These are phyloP conservation scores for Pythium insidiosum DNA, from an alignment of 352 stramenopile genomes.

Conservation along the genomic window DNA sequence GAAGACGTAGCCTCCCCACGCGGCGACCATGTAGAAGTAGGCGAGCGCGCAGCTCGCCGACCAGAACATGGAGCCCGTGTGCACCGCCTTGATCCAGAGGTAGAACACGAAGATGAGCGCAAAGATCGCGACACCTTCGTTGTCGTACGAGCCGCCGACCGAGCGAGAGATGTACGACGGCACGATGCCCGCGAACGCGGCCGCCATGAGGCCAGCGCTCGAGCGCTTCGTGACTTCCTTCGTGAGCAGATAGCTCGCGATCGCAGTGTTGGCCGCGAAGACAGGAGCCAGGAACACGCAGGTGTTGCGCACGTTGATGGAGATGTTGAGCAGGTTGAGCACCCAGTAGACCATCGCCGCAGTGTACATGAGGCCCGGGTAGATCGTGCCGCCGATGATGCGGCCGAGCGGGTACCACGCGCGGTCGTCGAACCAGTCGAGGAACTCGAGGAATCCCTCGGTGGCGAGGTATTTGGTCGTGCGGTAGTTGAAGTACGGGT, in stretches of 20 bases:
- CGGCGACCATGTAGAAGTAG: slow-evolving; percentile 96
- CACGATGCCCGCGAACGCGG: slow-evolving; percentile 92
- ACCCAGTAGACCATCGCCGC: slow-evolving; percentile 71
- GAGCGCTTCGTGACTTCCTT: slow-evolving; percentile 57
- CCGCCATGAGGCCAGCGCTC: slow-evolving; percentile 78
- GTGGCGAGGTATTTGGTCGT: slow-evolving; percentile 94
- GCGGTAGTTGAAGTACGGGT: slow-evolving; percentile 99
- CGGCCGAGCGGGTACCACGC: slow-evolving; percentile 92
- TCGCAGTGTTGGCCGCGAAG: slow-evolving; percentile 77
- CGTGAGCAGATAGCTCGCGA: slow-evolving; percentile 87
- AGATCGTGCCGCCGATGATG: slow-evolving; percentile 89
- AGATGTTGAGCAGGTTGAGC: slow-evolving; percentile 39
- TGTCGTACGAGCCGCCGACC: slow-evolving; percentile 97
- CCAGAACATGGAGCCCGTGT: slow-evolving; percentile 72
- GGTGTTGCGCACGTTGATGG: slow-evolving; percentile 77
- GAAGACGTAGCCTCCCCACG: slow-evolving; percentile 99
- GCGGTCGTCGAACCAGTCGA: slow-evolving; percentile 98
- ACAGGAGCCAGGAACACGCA: slow-evolving; percentile 88
- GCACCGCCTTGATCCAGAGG: slow-evolving; percentile 88
- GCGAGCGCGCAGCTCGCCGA: slow-evolving; percentile 55
- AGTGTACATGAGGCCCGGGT: slow-evolving; percentile 89
- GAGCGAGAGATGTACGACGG: slow-evolving; percentile 97
- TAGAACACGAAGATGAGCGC: slow-evolving; percentile 97
- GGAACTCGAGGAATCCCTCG: slow-evolving; percentile 89
- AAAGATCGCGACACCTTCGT: slow-evolving; percentile 98